Evolutionary conservation across 208 protist species (phyloP), one percentile per base, ranked within the genome.

Genomic region (Trypanosoma mega): DNA sequence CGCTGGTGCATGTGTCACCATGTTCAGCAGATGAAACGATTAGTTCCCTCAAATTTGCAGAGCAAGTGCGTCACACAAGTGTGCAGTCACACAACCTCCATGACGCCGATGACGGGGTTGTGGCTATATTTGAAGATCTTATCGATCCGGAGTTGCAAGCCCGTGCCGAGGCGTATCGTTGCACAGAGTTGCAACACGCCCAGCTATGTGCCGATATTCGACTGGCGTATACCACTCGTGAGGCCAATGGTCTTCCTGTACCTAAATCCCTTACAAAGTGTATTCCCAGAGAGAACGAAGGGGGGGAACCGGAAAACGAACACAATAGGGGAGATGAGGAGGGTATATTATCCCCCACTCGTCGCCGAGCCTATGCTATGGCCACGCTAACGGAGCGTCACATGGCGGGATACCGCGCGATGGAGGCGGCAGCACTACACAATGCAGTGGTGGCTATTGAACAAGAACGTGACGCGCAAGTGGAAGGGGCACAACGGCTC

Each of bases 191-290:
- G 55, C 63, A 86, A 69, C 76, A 90, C 33, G 41, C 66, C 20
- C 75, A 80, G 43, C 72, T 94, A 36, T 90, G 83, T 41, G 82
- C 82, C n/a, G 87, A 94, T 55, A 45, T 89, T 33, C 84, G 87
- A 14, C 66, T 94, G 21, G 68, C 78, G 23, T 76, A 82, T 59
- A 69, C 89, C 29, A 64, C 37, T 12, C 69, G 81, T 20, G 50
- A 46, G 9, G 9, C 23, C 2, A 36, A 24, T 2, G 43, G 58
- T 5, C 9, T 23, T 34, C 50, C n/a, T 16, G 6, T 39, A 39
- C 34, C 12, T 12, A 6, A 39, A 39, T 16, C 6, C 34, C 6
- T 16, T 12, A 39, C 6, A 39, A 39, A 39, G 8, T n/a, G n/a
- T n/a, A n/a, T n/a, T n/a, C n/a, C n/a, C n/a, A n/a, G n/a, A n/a